phyloP scores from a whole-genome alignment of 139 green algal genomes.

The Closterium sp. region DNA sequence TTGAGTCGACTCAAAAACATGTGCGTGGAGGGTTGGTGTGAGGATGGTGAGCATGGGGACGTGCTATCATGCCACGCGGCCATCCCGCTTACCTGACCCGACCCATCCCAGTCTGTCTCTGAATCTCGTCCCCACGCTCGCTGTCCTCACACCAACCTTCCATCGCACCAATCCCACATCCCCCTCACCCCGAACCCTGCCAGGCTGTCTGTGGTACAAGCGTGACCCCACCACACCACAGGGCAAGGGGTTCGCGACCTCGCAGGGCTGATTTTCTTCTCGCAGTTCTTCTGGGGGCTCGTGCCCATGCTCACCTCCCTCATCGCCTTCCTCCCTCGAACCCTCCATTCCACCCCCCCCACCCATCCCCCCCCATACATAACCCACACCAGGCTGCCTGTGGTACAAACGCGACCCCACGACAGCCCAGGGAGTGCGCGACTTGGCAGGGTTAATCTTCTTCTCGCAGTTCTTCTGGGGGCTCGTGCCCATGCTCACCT shows the following conservation, averaged over 20 bases:
- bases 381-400: conserved; percentile 6
- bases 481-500: conserved; percentile 32
- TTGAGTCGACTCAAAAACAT: too few relatives aligned
- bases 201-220: not conserved
- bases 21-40: too few relatives aligned
- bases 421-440: not conserved
- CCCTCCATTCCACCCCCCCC: not conserved
- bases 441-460: conserved; percentile 24
- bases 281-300: not conserved
- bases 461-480: conserved; percentile 30
- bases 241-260: too few relatives aligned
- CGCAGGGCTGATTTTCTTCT: too few relatives aligned
- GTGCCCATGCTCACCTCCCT: not conserved
- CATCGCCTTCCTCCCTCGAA: not conserved
- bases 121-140: too few relatives aligned
- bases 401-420: conserved; percentile 27
- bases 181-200: not conserved
- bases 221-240: not conserved
- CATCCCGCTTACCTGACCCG: too few relatives aligned
- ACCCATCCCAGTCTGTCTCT: too few relatives aligned
- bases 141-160: too few relatives aligned
- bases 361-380: not conserved
- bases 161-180: not conserved
- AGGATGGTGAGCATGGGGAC: too few relatives aligned
- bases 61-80: too few relatives aligned